Base-by-base conservation (phyloP, 2,329 filamentous ascomycete genomes). In the Ophiostoma sp. region DNA sequence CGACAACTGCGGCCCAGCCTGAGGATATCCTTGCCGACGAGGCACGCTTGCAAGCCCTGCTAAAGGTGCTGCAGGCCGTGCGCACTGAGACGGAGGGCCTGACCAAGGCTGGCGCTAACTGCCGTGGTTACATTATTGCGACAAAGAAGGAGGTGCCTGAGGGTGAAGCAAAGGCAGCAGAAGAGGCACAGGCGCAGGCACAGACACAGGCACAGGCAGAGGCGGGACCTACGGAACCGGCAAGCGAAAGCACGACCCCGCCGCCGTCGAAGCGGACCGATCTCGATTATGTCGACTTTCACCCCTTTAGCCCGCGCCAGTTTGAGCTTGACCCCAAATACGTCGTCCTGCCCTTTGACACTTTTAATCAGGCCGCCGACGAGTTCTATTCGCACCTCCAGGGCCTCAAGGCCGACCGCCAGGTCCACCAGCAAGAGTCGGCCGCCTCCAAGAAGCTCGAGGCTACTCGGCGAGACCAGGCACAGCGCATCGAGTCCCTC, bases 371-470 rank as follows among this genome's bases (percentile, higher is more conserved):
- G 79, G 96, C 94, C 0, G 94, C 97, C 0, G 96, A 99, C 79
- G 93, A 97, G 77, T 99, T 98, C 84, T 98, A 97, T 81, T 98
- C 96, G 0, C 98, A 95, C 0, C 89, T 98, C 33, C 96, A 99
- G 82, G 94, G 95, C 0, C 95, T 98, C 80, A 97, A 93, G 80
- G 86, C 98, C 0, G 92, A 97, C 80, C 97, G 93, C 0, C 88
- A 90, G 71, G 83, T 98, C 4, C 90, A 89, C 3, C 95, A 98
- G 80, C 89, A 92, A 68, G 94, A 99, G 81, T 90, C 92, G 25
- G 86, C 88, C 3, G 96, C 96, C 2, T 93, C 91, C 82, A 90
- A 89, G 78, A 97, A 97, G 80, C 86, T 99, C 3, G 93, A 97
- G 50, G 88, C 92, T n/a, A 94, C 95, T 0, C 89, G 90, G 78